Percentiles rank a stretch among this genome's conserved stretches.
These are phyloP conservation scores for Cephaloascus albidus DNA, from an alignment of 805 yeast genomes.

Conservation along the genomic window DNA sequence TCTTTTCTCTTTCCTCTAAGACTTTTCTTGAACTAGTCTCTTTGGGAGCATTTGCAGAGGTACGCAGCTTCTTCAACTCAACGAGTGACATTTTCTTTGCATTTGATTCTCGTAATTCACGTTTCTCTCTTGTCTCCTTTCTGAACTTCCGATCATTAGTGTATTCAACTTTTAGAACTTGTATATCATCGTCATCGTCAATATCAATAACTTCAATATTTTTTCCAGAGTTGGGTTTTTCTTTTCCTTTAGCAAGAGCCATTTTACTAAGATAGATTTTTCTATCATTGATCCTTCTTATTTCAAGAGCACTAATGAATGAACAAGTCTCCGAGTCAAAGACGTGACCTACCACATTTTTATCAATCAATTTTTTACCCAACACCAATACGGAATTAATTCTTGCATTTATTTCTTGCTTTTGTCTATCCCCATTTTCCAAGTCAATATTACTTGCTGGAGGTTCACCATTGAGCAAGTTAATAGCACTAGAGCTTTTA, in stretches of 20 bases:
- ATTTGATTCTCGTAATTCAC: neutral
- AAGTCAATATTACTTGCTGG: neutral
- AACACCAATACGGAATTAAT: neutral
- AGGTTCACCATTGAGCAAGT: slow-evolving; percentile 19
- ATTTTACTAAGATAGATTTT: neutral
- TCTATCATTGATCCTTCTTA: neutral
- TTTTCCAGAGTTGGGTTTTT: neutral
- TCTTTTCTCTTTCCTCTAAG: too few species aligned
- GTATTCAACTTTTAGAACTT: too few species aligned
- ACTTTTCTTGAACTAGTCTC: too few species aligned
- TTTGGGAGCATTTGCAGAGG: neutral
- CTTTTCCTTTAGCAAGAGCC: neutral
- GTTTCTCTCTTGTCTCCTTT: neutral
- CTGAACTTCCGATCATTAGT: neutral
- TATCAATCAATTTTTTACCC: neutral
- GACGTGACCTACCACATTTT: neutral
- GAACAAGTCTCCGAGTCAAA: too few species aligned
- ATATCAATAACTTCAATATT: neutral
- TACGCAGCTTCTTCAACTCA: neutral
- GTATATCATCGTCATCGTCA: neutral
- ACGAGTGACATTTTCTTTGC: too few species aligned
- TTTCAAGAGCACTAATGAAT: neutral
- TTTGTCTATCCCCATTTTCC: too few species aligned
- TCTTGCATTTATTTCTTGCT: too few species aligned
- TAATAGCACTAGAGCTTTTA: slow-evolving; percentile 1